phyloP scores from a whole-genome alignment of 192 early-diverging fungal genomes.

The Borealophlyctis nickersoniae region DNA sequence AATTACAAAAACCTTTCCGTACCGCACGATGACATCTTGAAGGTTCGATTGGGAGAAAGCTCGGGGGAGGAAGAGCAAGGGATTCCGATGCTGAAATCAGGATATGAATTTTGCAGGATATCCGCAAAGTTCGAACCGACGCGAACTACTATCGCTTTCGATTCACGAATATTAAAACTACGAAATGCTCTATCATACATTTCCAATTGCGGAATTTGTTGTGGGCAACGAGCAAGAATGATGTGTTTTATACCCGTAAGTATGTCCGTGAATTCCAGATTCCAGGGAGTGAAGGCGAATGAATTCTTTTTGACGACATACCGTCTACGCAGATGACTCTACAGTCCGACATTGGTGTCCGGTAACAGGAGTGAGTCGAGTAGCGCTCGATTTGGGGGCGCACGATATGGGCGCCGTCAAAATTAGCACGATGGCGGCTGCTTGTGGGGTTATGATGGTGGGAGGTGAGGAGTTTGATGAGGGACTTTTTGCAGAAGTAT shows the following conservation, averaged over 20 bases:
- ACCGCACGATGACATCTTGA: conserved; percentile 18
- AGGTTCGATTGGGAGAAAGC: conserved; percentile 4
- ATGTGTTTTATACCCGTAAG: conserved; percentile 54
- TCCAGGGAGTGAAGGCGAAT: not conserved
- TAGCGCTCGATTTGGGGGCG: conserved; percentile 13
- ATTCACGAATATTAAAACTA: conserved; percentile 37
- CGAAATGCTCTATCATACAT: conserved; percentile 55
- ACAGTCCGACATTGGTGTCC: conserved; percentile 30
- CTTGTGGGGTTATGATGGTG: conserved; percentile 39
- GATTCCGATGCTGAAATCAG: too few relatives aligned
- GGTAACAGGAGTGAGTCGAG: not conserved
- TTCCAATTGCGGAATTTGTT: conserved; percentile 65
- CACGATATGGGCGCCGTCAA: conserved; percentile 28
- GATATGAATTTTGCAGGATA: too few relatives aligned
- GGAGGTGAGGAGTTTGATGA: too few relatives aligned
- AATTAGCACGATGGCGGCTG: conserved; percentile 53
- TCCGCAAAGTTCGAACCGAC: conserved; percentile 25
- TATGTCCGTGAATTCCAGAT: not conserved
- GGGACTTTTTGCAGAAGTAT: too few relatives aligned
- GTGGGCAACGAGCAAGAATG: conserved; percentile 57
- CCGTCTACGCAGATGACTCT: conserved; percentile 5
- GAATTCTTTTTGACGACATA: not conserved
- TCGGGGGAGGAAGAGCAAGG: too few relatives aligned
- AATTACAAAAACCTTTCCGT: conserved; percentile 38
- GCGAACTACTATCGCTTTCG: conserved; percentile 46